phyloP scores from a whole-genome alignment of 78 protist species.

The Pelomyxa schiedti region DNA sequence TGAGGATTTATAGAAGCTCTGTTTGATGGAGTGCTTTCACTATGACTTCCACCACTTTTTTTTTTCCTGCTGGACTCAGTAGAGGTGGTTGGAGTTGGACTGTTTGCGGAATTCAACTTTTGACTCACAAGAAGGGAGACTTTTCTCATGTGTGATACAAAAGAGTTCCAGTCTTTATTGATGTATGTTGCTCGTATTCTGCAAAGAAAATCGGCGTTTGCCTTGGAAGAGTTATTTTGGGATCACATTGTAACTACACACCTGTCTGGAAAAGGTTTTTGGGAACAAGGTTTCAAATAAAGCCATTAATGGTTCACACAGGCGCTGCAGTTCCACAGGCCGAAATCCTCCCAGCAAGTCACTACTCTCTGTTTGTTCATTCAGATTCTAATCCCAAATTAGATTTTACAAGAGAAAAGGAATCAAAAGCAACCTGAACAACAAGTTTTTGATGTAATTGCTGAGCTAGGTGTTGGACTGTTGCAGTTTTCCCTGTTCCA shows the following conservation, averaged over 20 bases:
- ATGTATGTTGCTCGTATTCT: neutral
- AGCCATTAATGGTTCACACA: constrained; percentile 45
- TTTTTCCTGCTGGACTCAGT: constrained; percentile 24
- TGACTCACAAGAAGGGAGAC: no score
- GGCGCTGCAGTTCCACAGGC: constrained; percentile 79
- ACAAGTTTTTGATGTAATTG: constrained; percentile 45
- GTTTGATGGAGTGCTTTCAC: neutral
- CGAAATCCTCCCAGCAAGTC: constrained; percentile 97
- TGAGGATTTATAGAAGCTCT: neutral
- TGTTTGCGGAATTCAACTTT: neutral
- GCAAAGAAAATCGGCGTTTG: constrained; percentile 33
- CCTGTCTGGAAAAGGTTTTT: constrained; percentile 40
- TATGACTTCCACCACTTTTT: constrained; percentile 1
- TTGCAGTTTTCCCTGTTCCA: constrained; percentile 96
- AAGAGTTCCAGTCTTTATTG: constrained; percentile 30
- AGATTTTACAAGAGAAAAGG: neutral
- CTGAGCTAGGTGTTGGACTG: constrained; percentile 86
- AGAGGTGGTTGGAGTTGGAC: constrained; percentile 23
- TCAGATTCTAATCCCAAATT: constrained; percentile 68
- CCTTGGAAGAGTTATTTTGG: neutral
- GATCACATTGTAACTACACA: neutral
- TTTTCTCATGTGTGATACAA: constrained; percentile 24
- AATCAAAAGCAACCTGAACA: constrained; percentile 17
- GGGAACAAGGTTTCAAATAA: constrained; percentile 40
- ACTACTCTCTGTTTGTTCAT: constrained; percentile 87